These are phyloP conservation scores for Hibiscus mutabilis DNA, from an alignment of 345 rosid species.

Conservation along the genomic window DNA sequence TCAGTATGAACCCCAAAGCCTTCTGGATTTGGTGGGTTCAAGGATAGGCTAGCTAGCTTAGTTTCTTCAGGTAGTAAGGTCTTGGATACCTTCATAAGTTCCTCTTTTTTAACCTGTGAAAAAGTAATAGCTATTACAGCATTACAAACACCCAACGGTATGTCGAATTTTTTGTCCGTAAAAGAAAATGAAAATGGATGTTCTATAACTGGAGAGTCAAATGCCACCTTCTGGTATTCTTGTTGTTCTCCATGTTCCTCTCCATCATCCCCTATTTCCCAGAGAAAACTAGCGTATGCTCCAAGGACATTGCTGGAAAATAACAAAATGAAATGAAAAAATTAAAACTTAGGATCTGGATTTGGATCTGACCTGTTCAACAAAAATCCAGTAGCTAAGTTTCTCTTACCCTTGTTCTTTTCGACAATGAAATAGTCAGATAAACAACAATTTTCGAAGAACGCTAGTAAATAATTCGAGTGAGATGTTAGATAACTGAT, in stretches of 20 bases:
- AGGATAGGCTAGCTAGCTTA: background rate
- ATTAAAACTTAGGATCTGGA: background rate
- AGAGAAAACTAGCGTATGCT: constrained; percentile 78
- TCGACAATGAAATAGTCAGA: background rate
- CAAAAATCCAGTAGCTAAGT: background rate
- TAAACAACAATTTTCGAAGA: background rate
- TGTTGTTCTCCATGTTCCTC: constrained; percentile 19
- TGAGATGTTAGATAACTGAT: background rate
- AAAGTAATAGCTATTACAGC: background rate
- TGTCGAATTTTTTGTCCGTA: background rate
- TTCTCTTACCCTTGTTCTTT: background rate
- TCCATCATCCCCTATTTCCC: constrained; percentile 59
- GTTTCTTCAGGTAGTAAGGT: background rate
- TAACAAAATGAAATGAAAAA: background rate
- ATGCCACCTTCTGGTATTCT: constrained; percentile 32
- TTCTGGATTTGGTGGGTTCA: background rate
- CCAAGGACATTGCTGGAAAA: constrained; percentile 60
- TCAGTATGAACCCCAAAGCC: background rate
- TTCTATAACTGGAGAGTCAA: background rate
- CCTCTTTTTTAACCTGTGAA: constrained; percentile 12
- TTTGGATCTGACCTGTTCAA: background rate
- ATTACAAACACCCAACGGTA: background rate
- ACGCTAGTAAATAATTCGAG: background rate
- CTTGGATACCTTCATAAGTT: background rate
- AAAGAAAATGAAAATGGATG: background rate